Evolutionary conservation across 2,329 filamentous ascomycete species (phyloP).

Genomic region (Paracorniculantispora psalliotae): DNA sequence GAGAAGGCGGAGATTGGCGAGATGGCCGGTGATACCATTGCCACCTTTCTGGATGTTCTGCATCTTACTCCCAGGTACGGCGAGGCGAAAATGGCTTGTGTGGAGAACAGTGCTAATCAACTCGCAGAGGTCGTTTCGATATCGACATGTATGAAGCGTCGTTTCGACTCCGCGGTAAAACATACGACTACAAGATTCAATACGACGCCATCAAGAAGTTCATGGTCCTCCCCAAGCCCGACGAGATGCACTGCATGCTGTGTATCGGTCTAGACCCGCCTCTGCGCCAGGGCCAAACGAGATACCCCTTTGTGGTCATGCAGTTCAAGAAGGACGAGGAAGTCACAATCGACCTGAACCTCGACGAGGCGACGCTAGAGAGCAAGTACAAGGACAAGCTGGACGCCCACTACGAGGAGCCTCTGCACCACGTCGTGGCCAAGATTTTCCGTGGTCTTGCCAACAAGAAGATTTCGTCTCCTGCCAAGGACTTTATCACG

Average conservation of each 20-base stretch:
- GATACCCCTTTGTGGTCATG: slow-evolving; percentile 98
- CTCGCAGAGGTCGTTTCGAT: slow-evolving; percentile 86
- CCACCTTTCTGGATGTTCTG: slow-evolving; percentile 92
- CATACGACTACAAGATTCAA: slow-evolving; percentile 99
- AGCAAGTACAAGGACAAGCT: slow-evolving; percentile 85
- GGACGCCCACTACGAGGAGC: slow-evolving; percentile 84
- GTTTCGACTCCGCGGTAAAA: slow-evolving; percentile 95
- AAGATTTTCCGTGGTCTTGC: slow-evolving; percentile 93
- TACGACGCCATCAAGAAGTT: slow-evolving; percentile 98
- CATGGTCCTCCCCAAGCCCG: slow-evolving; percentile 97
- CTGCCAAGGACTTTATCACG: slow-evolving; percentile 89
- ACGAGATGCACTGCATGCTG: slow-evolving; percentile 92
- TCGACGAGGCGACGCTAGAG: slow-evolving; percentile 83
- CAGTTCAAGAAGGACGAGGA: slow-evolving; percentile 98
- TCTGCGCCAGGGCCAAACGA: slow-evolving; percentile 90
- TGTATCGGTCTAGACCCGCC: slow-evolving; percentile 92
- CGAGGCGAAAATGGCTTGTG: too few species aligned
- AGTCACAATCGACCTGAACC: slow-evolving; percentile 92
- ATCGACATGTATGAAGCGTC: slow-evolving; percentile 99
- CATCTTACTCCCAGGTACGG: slow-evolving; percentile 86
- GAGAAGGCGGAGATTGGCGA: slow-evolving; percentile 99
- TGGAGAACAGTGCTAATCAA: slow-evolving; percentile 25
- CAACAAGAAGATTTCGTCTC: slow-evolving; percentile 90
- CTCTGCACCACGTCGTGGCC: slow-evolving; percentile 86
- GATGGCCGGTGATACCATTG: slow-evolving; percentile 96